Percentiles rank a stretch among this genome's conserved stretches.
phyloP scores from a whole-genome alignment of 345 rosid genomes.

The Linum lewisii region DNA sequence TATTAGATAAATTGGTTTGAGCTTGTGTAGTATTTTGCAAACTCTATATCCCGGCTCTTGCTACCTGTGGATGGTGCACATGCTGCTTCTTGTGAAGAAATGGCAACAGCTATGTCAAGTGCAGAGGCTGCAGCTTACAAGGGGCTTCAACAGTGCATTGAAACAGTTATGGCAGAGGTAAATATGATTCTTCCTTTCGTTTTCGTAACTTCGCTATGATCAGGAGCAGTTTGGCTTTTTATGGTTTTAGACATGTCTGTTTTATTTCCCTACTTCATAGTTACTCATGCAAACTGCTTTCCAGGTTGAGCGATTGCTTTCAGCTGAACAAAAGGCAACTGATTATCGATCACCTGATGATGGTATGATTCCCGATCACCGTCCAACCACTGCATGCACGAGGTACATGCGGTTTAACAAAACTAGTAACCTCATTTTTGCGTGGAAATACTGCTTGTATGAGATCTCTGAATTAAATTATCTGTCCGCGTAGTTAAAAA shows the following conservation, averaged over 20 bases:
- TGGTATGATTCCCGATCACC: conserved; percentile 89
- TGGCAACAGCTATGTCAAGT: conserved; percentile 93
- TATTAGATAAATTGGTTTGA: background rate
- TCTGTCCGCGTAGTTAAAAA: background rate
- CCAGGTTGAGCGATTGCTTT: conserved; percentile 86
- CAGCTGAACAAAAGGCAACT: conserved; percentile 88
- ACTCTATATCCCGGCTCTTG: conserved; percentile 88
- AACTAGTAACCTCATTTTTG: conserved; percentile 1
- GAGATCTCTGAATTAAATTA: background rate
- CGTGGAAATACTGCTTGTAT: background rate
- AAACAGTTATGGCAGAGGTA: conserved; percentile 99
- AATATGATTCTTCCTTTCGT: background rate
- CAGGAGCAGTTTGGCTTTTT: background rate
- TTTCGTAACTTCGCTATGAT: background rate
- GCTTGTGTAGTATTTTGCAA: conserved; percentile 67
- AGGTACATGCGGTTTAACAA: conserved; percentile 39
- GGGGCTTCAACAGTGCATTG: conserved; percentile 99
- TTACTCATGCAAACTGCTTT: conserved; percentile 9
- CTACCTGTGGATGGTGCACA: conserved; percentile 98
- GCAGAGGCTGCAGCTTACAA: conserved; percentile 98
- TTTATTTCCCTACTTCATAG: background rate
- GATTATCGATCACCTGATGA: conserved; percentile 93
- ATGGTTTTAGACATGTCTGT: background rate
- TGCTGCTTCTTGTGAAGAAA: conserved; percentile 98
- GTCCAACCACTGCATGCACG: conserved; percentile 92